Percentiles rank a stretch among this genome's conserved stretches.
phyloP scores from a whole-genome alignment of 345 rosid species.

The Eucalyptus coolabah region DNA sequence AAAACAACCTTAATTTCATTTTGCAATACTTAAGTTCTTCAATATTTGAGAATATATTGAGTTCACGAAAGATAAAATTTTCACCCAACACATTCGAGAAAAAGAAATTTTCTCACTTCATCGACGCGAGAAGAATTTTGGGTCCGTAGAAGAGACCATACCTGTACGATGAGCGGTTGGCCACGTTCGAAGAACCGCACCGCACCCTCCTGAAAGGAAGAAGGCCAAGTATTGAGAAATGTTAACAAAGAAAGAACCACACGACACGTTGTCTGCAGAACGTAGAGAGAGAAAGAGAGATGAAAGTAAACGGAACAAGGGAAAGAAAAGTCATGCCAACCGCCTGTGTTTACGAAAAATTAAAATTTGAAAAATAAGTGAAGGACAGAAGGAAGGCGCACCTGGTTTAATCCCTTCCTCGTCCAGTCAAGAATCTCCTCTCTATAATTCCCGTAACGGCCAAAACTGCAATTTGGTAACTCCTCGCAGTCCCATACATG shows the following conservation, averaged over 20 bases:
- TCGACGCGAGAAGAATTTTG: rapidly evolving
- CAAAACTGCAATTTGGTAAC: rapidly evolving
- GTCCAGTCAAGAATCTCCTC: background rate
- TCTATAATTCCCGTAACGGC: rapidly evolving
- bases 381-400: background rate
- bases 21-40: rapidly evolving
- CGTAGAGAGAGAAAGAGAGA: too few species aligned
- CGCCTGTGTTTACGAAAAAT: background rate
- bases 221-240: background rate
- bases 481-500: rapidly evolving
- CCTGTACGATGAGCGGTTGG: rapidly evolving
- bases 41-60: background rate
- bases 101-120: background rate
- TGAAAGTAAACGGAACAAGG: background rate
- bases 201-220: background rate
- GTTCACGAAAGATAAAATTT: background rate
- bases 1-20: background rate
- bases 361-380: background rate
- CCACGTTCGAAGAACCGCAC: rapidly evolving
- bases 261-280: rapidly evolving
- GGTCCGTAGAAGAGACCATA: background rate
- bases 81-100: background rate
- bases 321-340: background rate
- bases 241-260: background rate
- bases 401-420: background rate